These are phyloP conservation scores for Epithele typhae DNA, from an alignment of 768 basidiomycete genomes.

Conservation along the genomic window DNA sequence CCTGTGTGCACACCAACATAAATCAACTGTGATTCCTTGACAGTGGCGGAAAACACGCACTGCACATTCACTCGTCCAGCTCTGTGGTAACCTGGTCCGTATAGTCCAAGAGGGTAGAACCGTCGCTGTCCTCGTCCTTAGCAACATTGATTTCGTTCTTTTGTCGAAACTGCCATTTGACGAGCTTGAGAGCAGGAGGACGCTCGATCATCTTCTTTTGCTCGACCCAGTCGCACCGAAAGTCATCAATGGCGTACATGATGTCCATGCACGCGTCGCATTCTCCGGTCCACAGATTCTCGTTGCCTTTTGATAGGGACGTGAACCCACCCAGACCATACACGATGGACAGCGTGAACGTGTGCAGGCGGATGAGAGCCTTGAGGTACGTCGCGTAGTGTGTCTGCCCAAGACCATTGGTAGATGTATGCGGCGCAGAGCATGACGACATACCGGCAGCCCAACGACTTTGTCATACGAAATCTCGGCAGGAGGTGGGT, in stretches of 20 bases:
- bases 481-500: conserved; percentile 9
- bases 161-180: conserved; percentile 12
- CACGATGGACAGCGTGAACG: conserved; percentile 3
- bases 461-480: conserved; percentile 13
- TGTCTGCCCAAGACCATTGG: background rate
- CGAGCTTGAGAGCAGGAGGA: conserved; percentile 8
- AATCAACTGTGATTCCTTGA: too few relatives aligned
- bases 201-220: conserved; percentile 6
- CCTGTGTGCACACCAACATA: too few relatives aligned
- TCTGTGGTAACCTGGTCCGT: too few relatives aligned
- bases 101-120: too few relatives aligned
- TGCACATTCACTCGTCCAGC: too few relatives aligned
- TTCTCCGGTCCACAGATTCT: conserved; percentile 11
- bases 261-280: conserved; percentile 15
- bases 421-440: background rate
- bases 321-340: conserved; percentile 7
- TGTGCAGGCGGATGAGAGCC: conserved; percentile 4
- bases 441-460: conserved; percentile 15
- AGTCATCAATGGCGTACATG: conserved; percentile 7
- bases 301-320: background rate
- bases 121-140: conserved; percentile 4
- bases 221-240: conserved; percentile 4
- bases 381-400: conserved; percentile 5
- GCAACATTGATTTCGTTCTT: background rate
- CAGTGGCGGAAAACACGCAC: too few relatives aligned